Evolutionary conservation across 192 early-diverging fungal species (phyloP), one percentile per base, ranked within the genome.

Genomic region (Podila epigama): DNA sequence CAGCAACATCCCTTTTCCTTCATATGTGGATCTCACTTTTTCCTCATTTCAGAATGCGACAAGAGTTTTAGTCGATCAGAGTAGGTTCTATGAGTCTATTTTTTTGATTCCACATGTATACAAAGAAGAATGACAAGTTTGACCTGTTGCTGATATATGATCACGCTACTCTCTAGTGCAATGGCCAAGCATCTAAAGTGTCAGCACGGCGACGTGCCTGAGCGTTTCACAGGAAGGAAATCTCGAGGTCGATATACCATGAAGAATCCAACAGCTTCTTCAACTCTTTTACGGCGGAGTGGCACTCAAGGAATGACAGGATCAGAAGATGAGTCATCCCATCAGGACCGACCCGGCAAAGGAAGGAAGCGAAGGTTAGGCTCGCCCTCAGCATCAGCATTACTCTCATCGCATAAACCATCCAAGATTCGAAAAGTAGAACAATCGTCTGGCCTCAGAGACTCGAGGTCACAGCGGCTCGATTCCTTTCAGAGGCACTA

Each of bases 11-110:
- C n/a, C n/a, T n/a, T n/a, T n/a, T n/a, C n/a, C n/a, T n/a, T n/a
- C n/a, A n/a, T n/a, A 44, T 7, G 42, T 48, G 41, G 41, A 48
- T 48, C 25, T 48, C n/a, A 20, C 44, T 22, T 48, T 8, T 48
- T 48, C 25, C 44, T 12, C 16, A 28, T 22, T 11, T 61, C n/a
- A 69, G 73, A 77, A 44, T 77, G 73, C 34, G 73, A 77, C 66
- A 77, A 77, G 66, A 77, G 73, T 31, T 77, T 77, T 20, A 77
- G 73, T 53, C 66, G 73, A 1, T 77, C 73, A n/a, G 73, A 77
- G 73, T 77, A 68, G 34, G 66, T 53, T 8, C n/a, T 31, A 25
- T 28, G 29, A 3, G 3, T 10, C 20, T 12, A 15, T 18, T 40
- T 61, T n/a, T n/a, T n/a, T n/a, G n/a, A n/a, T n/a, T n/a, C n/a